These are phyloP conservation scores for Pisolithus thermaeus DNA, from an alignment of 1,284 basidiomycete genomes.

Conservation along the genomic window DNA sequence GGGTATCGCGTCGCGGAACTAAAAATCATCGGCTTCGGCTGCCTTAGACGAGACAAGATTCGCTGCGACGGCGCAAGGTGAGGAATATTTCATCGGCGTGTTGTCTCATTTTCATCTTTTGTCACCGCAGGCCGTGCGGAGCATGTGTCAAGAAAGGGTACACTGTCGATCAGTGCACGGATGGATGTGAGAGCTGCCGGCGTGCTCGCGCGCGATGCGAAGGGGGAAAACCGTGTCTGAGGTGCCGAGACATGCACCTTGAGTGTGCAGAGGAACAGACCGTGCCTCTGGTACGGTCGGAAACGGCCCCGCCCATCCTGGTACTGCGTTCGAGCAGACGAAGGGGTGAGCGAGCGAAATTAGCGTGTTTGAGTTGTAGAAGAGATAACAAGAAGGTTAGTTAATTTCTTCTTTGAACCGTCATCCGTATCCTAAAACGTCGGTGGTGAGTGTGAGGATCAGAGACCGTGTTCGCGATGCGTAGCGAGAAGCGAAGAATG, in stretches of 20 bases:
- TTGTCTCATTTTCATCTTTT: slow-evolving; percentile 2
- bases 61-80: slow-evolving; percentile 52
- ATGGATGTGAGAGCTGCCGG: slow-evolving; percentile 48
- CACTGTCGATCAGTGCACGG: slow-evolving; percentile 43
- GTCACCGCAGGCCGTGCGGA: slow-evolving; percentile 39
- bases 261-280: slow-evolving; percentile 32
- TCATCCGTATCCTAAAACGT: neutral
- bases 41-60: slow-evolving; percentile 50
- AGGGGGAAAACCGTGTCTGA: slow-evolving; percentile 44
- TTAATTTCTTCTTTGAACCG: slow-evolving; percentile 4
- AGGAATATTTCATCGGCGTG: slow-evolving; percentile 9
- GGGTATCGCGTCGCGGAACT: neutral
- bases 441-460: slow-evolving; percentile 34
- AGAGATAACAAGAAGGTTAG: slow-evolving; percentile 57
- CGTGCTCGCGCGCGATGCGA: slow-evolving; percentile 51
- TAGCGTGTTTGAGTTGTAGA: slow-evolving; percentile 51
- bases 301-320: slow-evolving; percentile 18
- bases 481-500: slow-evolving; percentile 47
- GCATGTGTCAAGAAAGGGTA: slow-evolving; percentile 52
- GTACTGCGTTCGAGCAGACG: slow-evolving; percentile 23
- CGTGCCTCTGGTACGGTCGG: slow-evolving; percentile 14
- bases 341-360: slow-evolving; percentile 43
- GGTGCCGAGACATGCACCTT: slow-evolving; percentile 41
- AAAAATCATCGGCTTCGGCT: slow-evolving; percentile 6
- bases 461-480: slow-evolving; percentile 54